Base-by-base conservation (phyloP, 371 early-diverging fungal genomes). In the Apophysomyces sp. region DNA sequence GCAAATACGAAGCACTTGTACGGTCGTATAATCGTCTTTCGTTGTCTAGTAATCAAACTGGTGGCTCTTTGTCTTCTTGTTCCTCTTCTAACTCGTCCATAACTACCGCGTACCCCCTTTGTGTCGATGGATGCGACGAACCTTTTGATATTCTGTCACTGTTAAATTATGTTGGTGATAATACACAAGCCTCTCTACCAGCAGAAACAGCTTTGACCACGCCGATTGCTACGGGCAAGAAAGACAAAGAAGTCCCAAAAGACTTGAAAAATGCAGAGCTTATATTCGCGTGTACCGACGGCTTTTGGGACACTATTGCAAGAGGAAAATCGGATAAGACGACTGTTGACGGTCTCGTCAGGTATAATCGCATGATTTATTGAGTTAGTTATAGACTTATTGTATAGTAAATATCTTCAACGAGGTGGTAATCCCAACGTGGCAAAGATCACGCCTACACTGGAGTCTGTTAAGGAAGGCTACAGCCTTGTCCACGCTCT, bases 391-490 rank as follows among this genome's bases (percentile, higher is more conserved):
- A 21, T 27, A 18, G 9, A 8, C 44, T 6, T 27, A 16, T 7
- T 32, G 16, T 5, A 31, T 62, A 80, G 78, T 13, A 74, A 72
- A n/a, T 80, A 75, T 49, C 52, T 80, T 18, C 68, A 67, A 2
- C 76, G 81, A 16, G 81, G 78, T 16, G 81, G 81, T 4, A 68
- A 69, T 31, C 76, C 78, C 5, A 77, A 80, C 57, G 76, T 80
- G 4, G 77, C 81, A 31, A 77, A 80, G 28, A 67, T 62, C 39
- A 73, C 73, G 28, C 57, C 67, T 2, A 66, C 71, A 18, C 52
- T 72, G 40, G 70, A 70, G 51, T 51, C 54, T 9, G 76, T 80
- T 12, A 75, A 71, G 62, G 77, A 75, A 59, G 81, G 81, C 12
- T 75, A 77, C 52, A 64, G 77, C 29, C 63, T 80, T 26, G 53